phyloP scores from a whole-genome alignment of 1,284 basidiomycete species.

The Paramarasmius palmivorus region DNA sequence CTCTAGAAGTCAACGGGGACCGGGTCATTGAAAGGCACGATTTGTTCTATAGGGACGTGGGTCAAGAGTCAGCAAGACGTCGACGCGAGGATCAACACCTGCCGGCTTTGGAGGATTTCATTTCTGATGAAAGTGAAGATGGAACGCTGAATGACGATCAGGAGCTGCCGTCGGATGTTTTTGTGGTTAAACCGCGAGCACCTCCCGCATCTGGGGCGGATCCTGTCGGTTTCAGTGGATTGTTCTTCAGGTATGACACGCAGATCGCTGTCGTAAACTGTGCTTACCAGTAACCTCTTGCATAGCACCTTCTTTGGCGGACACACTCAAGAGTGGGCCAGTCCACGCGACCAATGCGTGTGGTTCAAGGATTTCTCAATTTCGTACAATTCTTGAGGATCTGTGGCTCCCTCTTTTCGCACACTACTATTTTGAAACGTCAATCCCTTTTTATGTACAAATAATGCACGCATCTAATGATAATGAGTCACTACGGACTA shows the following conservation, averaged over 20 bases:
- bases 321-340: conserved; percentile 61
- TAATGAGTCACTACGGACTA: too few relatives aligned
- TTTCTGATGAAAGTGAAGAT: too few relatives aligned
- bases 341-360: conserved; percentile 68
- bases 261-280: conserved; percentile 3
- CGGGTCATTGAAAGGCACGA: conserved; percentile 53
- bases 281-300: conserved; percentile 1
- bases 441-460: too few relatives aligned
- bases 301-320: conserved; percentile 80
- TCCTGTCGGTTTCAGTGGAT: conserved; percentile 55
- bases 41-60: conserved; percentile 57
- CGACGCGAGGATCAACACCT: not conserved
- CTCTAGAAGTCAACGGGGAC: conserved; percentile 53
- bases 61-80: not conserved
- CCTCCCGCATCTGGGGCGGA: too few relatives aligned
- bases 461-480: too few relatives aligned
- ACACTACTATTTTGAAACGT: too few relatives aligned
- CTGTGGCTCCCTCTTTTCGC: not conserved
- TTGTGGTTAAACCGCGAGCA: too few relatives aligned
- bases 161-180: too few relatives aligned
- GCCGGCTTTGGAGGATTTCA: too few relatives aligned
- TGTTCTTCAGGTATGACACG: conserved; percentile 79
- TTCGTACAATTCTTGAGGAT: conserved; percentile 13
- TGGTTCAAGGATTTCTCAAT: conserved; percentile 74
- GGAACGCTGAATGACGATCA: too few relatives aligned